Base-by-base conservation (phyloP, 257 asterid genomes). In the Linaria vulgaris region DNA sequence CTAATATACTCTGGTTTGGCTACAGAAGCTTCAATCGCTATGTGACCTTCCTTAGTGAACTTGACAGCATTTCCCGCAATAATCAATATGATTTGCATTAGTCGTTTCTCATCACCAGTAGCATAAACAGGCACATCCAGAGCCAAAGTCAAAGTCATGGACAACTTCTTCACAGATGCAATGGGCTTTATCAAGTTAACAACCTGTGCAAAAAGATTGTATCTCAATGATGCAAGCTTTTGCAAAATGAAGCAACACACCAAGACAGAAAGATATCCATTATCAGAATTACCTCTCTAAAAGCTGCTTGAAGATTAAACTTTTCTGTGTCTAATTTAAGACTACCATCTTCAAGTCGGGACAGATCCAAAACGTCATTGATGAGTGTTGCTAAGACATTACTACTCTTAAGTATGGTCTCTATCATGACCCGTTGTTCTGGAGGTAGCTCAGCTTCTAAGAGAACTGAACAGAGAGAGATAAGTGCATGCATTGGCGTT, bases 341-440 rank as follows among this genome's bases (percentile, higher is more conserved):
- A 75, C 81, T 82, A n/a, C 95, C 90, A 51, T 87, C 88, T 78
- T 87, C 94, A 53, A 87, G 94, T 56, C 75, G 80, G 12, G 94
- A 87, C 61, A 87, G 86, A 72, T 87, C 94, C 17, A 87, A 61
- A 19, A 87, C 94, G 52, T 87, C 94, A 59, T 77, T 85, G 59
- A 81, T 74, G 63, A 87, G 92, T 3, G 90, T 74, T 68, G 84
- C 82, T 14, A 87, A 79, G 74, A 87, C 71, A 39, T 87, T 82
- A 79, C 94, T 72, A 59, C 95, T 82, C 79, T 82, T 87, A 34
- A 84, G 88, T 59, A 84, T 79, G 59, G 88, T 84, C 77, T 87
- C 95, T 19, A 80, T 76, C 90, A 85, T 85, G 53, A 69, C 63
- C 64, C 94, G 78, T 69, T 85, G 88, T 51, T 87, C 90, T 44